phyloP scores from a whole-genome alignment of 2,329 filamentous ascomycete genomes.

The Colletotrichum viniferum region DNA sequence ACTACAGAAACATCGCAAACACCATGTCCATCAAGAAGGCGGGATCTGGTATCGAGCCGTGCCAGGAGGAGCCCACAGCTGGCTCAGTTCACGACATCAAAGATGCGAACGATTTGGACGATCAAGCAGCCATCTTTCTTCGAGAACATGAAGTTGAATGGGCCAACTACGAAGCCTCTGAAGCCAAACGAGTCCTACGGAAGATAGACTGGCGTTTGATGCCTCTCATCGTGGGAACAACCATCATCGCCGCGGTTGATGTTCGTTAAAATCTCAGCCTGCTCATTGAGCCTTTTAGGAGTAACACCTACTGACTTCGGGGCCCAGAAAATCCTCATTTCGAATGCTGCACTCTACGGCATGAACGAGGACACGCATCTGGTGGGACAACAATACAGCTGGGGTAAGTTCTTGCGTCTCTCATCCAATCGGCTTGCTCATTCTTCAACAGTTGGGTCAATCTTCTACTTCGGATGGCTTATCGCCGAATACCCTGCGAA shows the following conservation, averaged over 20 bases:
- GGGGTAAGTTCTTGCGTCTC: background rate
- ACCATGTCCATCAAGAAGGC: background rate
- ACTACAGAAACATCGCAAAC: background rate
- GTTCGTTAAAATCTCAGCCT: background rate
- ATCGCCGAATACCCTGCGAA: background rate
- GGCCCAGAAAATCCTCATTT: constrained; percentile 46
- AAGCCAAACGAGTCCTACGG: background rate
- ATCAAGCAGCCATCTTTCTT: background rate
- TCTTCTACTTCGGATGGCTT: background rate
- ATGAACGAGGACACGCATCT: constrained; percentile 49
- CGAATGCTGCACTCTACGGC: constrained; percentile 61
- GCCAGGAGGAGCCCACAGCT: background rate
- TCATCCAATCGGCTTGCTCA: background rate
- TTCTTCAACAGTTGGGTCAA: background rate
- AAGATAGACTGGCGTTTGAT: constrained; percentile 15
- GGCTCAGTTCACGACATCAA: background rate
- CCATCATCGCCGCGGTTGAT: background rate
- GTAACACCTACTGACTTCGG: background rate
- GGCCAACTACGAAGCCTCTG: background rate
- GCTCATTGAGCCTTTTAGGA: background rate
- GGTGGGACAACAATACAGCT: constrained; percentile 4
- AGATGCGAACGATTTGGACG: background rate
- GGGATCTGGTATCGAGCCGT: background rate
- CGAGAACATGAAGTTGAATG: background rate
- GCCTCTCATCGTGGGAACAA: constrained; percentile 1